These are phyloP conservation scores for Russula lepida DNA, from an alignment of 768 basidiomycete species.

Conservation along the genomic window DNA sequence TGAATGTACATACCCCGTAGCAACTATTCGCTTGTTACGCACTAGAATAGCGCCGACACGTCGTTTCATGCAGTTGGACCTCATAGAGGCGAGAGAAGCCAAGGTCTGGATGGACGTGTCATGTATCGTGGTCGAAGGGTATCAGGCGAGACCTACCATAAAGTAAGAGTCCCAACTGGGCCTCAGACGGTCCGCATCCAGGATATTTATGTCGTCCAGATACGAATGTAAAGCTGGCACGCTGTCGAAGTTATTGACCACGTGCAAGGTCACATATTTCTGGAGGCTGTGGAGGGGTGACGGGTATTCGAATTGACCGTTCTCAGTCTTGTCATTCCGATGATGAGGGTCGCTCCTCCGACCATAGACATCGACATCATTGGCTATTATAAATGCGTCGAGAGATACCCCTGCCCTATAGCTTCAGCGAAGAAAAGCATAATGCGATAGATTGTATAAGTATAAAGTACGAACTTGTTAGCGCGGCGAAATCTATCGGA, in stretches of 20 bases:
- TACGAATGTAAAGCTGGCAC: conserved; percentile 48
- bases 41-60: conserved; percentile 93
- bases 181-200: conserved; percentile 66
- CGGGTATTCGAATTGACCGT: neutral
- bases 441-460: neutral
- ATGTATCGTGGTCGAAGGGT: neutral
- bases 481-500: conserved; percentile 57
- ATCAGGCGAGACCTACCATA: conserved; percentile 52
- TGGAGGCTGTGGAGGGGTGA: conserved; percentile 25
- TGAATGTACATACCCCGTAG: conserved; percentile 57
- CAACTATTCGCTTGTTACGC: conserved; percentile 67
- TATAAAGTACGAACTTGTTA: conserved; percentile 31
- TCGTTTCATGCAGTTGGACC: conserved; percentile 96
- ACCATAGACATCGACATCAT: conserved; percentile 69
- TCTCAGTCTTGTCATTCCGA: neutral
- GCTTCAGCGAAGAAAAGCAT: conserved; percentile 13
- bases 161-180: conserved; percentile 97
- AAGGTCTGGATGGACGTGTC: conserved; percentile 48
- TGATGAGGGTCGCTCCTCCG: neutral
- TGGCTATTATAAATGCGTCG: conserved; percentile 62
- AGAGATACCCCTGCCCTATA: conserved; percentile 34
- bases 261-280: conserved; percentile 50
- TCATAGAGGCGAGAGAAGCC: conserved; percentile 78
- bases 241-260: conserved; percentile 56
- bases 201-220: conserved; percentile 59